These are phyloP conservation scores for Hypholoma sublateritium DNA, from an alignment of 768 basidiomycete species.

Conservation along the genomic window DNA sequence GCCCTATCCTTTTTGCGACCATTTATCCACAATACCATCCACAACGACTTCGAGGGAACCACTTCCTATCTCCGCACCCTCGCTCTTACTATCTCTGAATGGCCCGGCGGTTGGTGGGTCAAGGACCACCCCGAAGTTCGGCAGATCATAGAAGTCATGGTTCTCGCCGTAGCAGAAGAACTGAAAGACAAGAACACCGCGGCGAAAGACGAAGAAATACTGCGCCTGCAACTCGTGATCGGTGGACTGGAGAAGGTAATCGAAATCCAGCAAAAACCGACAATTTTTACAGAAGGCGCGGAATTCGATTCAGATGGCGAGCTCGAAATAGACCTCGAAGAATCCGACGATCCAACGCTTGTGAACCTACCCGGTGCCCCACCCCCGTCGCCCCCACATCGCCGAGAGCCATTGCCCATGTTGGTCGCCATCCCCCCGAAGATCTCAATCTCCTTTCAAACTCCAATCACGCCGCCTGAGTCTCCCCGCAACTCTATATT, in stretches of 20 bases:
- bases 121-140: constrained; percentile 63
- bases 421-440: constrained; percentile 19
- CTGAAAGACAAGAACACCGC: constrained; percentile 45
- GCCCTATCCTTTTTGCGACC: constrained; percentile 67
- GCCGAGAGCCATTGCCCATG: constrained; percentile 5
- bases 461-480: constrained; percentile 35
- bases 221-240: constrained; percentile 48
- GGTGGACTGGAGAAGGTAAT: constrained; percentile 36
- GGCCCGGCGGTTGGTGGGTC: constrained; percentile 72
- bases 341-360: constrained; percentile 24
- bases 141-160: constrained; percentile 57
- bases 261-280: constrained; percentile 10
- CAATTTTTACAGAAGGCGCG: constrained; percentile 3
- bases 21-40: constrained; percentile 60
- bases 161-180: constrained; percentile 65
- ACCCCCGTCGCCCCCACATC: constrained; percentile 10
- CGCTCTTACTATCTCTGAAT: constrained; percentile 53
- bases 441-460: constrained; percentile 23
- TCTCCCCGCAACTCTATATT: constrained; percentile 28
- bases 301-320: constrained; percentile 22
- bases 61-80: constrained; percentile 37
- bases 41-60: constrained; percentile 34
- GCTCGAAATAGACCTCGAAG: constrained; percentile 19
- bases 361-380: constrained; percentile 9
- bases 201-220: constrained; percentile 39